Percentiles rank a stretch among this genome's conserved stretches.
These are phyloP conservation scores for Antrodiella citrinella DNA, from an alignment of 768 basidiomycete genomes.

Conservation along the genomic window DNA sequence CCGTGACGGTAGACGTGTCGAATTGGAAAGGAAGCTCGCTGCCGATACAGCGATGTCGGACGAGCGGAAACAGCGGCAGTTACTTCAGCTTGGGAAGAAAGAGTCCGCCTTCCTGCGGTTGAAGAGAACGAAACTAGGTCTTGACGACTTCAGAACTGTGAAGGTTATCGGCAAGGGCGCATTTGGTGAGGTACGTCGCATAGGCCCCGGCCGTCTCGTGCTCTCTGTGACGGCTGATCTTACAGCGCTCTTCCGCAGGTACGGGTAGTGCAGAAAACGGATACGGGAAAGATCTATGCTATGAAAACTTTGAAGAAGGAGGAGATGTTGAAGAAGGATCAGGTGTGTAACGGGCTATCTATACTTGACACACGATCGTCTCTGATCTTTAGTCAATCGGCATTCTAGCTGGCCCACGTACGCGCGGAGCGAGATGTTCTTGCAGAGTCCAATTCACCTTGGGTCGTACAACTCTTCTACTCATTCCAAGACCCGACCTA, in stretches of 20 bases:
- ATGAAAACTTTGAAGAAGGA: conserved; percentile 98
- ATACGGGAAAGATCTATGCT: conserved; percentile 97
- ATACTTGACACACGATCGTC: not conserved
- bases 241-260: conserved; percentile 38
- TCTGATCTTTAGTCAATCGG: conserved; percentile 4
- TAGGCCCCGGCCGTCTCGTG: not conserved
- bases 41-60: conserved; percentile 64
- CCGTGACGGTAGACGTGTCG: conserved; percentile 60
- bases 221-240: not conserved
- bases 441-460: conserved; percentile 89
- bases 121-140: conserved; percentile 79
- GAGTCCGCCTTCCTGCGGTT: conserved; percentile 86
- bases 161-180: conserved; percentile 99
- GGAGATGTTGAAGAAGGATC: conserved; percentile 99
- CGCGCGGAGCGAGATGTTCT: conserved; percentile 95
- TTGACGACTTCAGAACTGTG: conserved; percentile 91
- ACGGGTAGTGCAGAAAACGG: conserved; percentile 89
- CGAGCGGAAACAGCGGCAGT: conserved; percentile 79
- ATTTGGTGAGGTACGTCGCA: conserved; percentile 78
- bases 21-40: conserved; percentile 75
- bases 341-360: conserved; percentile 42
- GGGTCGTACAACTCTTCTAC: conserved; percentile 96
- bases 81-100: conserved; percentile 77
- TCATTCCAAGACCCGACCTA: conserved; percentile 95
- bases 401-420: conserved; percentile 82